These are phyloP conservation scores for Entomortierella beljakovae DNA, from an alignment of 192 early-diverging fungal species.

Conservation along the genomic window DNA sequence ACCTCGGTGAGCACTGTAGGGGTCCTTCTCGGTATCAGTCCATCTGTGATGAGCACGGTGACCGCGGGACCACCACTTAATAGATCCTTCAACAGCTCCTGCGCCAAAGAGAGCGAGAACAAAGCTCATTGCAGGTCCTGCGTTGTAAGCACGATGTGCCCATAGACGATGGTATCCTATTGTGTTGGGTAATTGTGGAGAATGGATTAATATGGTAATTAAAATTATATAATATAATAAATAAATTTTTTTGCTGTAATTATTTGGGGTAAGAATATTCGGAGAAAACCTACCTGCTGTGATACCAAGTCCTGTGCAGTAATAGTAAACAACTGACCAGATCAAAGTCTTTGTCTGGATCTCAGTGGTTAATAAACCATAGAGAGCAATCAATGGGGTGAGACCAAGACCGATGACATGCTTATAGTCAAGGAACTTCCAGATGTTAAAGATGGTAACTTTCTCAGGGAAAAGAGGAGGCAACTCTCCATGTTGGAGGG, in stretches of 20 bases:
- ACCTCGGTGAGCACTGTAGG: conserved; percentile 84
- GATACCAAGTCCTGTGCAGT: conserved; percentile 85
- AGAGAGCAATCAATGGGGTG: conserved; percentile 85
- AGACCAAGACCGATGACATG: conserved; percentile 70
- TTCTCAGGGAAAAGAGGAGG: conserved; percentile 55
- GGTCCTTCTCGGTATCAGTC: conserved; percentile 87
- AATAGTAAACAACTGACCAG: conserved; percentile 80
- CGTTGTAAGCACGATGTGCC: conserved; percentile 83
- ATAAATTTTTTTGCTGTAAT: no score
- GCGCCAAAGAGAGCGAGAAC: conserved; percentile 74
- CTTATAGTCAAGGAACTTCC: conserved; percentile 76
- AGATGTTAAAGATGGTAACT: conserved; percentile 63
- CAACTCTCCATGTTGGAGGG: conserved; percentile 35
- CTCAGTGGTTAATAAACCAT: conserved; percentile 80
- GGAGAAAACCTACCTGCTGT: conserved; percentile 78
- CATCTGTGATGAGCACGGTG: conserved; percentile 92
- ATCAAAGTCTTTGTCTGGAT: conserved; percentile 76
- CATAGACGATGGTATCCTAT: conserved; percentile 87
- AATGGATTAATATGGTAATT: background rate
- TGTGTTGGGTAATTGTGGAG: background rate
- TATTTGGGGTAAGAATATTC: background rate
- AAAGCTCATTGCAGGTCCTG: conserved; percentile 69
- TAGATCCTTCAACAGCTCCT: conserved; percentile 84
- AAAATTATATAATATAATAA: conserved; percentile 5
- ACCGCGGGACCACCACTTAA: conserved; percentile 88